Conservation (phyloP, 2,329 filamentous ascomycete genomes). For the Calonectria pteridis region DNA sequence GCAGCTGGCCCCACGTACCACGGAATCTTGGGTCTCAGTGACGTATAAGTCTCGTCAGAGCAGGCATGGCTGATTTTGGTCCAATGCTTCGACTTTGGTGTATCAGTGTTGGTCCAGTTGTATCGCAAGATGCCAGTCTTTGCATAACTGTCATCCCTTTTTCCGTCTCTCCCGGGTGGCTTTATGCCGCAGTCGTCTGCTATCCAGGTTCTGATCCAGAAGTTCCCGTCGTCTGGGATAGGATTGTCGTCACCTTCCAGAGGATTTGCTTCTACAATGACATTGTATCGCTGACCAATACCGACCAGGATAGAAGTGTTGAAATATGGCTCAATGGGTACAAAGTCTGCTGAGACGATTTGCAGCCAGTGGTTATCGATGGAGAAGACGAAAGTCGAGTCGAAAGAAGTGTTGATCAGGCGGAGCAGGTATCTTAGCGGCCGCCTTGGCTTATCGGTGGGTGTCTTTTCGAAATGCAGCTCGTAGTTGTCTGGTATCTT, state of each 20-base stretch:
- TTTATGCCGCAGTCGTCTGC: neutral
- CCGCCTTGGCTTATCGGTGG: conserved; percentile 31
- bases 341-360: conserved; percentile 34
- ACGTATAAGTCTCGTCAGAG: conserved; percentile 35
- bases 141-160: conserved; percentile 26
- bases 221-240: conserved; percentile 34
- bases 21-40: conserved; percentile 32
- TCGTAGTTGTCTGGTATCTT: conserved; percentile 23
- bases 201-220: conserved; percentile 40
- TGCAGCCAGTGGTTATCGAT: conserved; percentile 41
- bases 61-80: conserved; percentile 26
- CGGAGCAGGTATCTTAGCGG: conserved; percentile 35
- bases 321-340: conserved; percentile 35
- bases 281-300: conserved; percentile 38
- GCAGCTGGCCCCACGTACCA: conserved; percentile 38
- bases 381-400: conserved; percentile 38
- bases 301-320: conserved; percentile 30
- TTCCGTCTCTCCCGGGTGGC: neutral
- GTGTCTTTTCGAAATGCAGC: conserved; percentile 35
- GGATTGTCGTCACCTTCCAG: conserved; percentile 24
- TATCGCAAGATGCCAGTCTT: conserved; percentile 35
- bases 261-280: conserved; percentile 35
- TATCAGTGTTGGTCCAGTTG: conserved; percentile 9
- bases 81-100: conserved; percentile 20
- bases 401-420: conserved; percentile 38